These are phyloP conservation scores for Heliosperma pusillum DNA, from an alignment of 148 eudicot species.

Conservation along the genomic window DNA sequence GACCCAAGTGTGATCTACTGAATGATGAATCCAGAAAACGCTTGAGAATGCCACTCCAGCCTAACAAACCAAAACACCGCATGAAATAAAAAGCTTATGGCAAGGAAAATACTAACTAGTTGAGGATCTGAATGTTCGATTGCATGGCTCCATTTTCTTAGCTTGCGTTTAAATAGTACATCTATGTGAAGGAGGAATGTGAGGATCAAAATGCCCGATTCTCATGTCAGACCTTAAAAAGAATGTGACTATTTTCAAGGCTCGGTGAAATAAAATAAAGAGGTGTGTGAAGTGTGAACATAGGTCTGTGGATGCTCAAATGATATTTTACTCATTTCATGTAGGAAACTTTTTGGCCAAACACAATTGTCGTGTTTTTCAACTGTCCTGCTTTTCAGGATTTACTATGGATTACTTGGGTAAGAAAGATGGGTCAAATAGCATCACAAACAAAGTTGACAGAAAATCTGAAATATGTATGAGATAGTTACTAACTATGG, in stretches of 20 bases:
- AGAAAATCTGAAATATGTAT: background rate
- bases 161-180: background rate
- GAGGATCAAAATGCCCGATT: background rate
- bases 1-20: too few relatives aligned
- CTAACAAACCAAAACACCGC: too few relatives aligned
- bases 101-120: too few relatives aligned
- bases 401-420: background rate
- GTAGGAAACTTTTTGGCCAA: background rate
- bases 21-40: too few relatives aligned
- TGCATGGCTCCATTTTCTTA: background rate
- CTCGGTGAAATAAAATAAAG: background rate
- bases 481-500: background rate
- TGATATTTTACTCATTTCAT: background rate
- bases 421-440: background rate
- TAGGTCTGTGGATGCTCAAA: background rate
- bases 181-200: background rate
- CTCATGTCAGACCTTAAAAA: background rate
- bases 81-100: too few relatives aligned
- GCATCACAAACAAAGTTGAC: background rate
- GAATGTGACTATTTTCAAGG: background rate
- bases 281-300: background rate
- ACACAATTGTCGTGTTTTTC: background rate
- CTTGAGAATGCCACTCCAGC: too few relatives aligned
- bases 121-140: too few relatives aligned
- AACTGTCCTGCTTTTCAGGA: background rate